Conservation (phyloP, 2,329 filamentous ascomycete species). For the Cytospora piceicola region DNA sequence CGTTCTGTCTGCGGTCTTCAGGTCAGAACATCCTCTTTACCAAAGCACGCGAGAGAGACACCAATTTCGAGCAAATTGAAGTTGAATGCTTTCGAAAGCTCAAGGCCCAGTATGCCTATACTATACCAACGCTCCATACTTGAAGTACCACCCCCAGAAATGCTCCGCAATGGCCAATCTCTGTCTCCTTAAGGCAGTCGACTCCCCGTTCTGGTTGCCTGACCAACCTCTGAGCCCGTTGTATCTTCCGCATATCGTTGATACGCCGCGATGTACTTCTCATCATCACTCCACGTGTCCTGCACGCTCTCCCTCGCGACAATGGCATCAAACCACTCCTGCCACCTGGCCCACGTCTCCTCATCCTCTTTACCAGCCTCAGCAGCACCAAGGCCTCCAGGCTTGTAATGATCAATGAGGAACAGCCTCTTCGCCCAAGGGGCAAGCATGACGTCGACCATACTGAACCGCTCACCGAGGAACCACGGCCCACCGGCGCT, state of each 20-base stretch:
- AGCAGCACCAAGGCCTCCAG: slow-evolving; percentile 54
- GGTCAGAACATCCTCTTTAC: no score
- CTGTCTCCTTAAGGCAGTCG: slow-evolving; percentile 57
- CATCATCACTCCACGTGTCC: slow-evolving; percentile 69
- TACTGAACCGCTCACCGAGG: slow-evolving; percentile 61
- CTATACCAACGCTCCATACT: not conserved
- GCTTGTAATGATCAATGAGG: slow-evolving; percentile 76
- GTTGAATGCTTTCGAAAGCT: not conserved
- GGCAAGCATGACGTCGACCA: slow-evolving; percentile 72
- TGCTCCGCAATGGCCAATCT: no score
- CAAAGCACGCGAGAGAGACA: no score
- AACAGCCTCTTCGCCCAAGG: slow-evolving; percentile 76
- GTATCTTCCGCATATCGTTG: slow-evolving; percentile 68
- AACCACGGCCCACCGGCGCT: slow-evolving; percentile 65
- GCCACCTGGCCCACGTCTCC: slow-evolving; percentile 66
- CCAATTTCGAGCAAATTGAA: no score
- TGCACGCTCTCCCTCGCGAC: slow-evolving; percentile 63
- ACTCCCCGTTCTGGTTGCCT: slow-evolving; percentile 65
- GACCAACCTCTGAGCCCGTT: slow-evolving; percentile 63
- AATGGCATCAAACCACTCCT: slow-evolving; percentile 65
- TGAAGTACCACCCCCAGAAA: not conserved
- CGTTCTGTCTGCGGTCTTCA: no score
- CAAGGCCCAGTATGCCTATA: not conserved
- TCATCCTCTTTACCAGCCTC: slow-evolving; percentile 53
- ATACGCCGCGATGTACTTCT: slow-evolving; percentile 71